A percentile compares a stretch with the other conserved stretches of the same genome.
These are phyloP conservation scores for Guadua angustifolia DNA, from an alignment of 176 grass and related monocot species.

Conservation along the genomic window DNA sequence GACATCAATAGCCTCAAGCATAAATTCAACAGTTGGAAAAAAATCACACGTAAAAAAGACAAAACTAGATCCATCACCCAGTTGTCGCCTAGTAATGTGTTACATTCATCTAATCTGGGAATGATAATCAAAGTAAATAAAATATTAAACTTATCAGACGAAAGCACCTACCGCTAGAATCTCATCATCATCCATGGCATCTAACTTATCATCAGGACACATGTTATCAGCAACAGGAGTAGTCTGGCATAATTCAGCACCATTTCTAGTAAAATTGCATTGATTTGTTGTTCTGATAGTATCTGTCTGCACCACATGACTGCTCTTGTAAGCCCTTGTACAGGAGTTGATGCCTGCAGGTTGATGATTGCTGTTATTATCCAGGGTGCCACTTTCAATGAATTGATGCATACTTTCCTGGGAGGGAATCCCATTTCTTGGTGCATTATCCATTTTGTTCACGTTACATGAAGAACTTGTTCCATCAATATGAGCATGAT, in stretches of 20 bases:
- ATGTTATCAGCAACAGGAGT: conserved; percentile 43
- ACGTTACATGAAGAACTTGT: conserved; percentile 43
- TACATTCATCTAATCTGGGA: conserved; percentile 28
- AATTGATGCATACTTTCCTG: conserved; percentile 44
- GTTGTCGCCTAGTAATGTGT: conserved; percentile 11
- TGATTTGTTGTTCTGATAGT: conserved; percentile 35
- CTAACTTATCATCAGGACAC: conserved; percentile 51
- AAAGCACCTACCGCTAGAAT: conserved; percentile 68
- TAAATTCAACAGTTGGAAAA: conserved; percentile 30
- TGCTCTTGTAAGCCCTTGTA: conserved; percentile 34
- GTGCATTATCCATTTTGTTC: conserved; percentile 37
- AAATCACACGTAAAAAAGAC: background rate
- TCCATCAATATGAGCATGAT: conserved; percentile 21
- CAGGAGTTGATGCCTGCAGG: conserved; percentile 8
- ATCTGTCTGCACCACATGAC: conserved; percentile 34
- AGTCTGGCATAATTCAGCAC: conserved; percentile 33
- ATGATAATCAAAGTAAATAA: conserved; percentile 10
- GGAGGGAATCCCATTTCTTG: conserved; percentile 33
- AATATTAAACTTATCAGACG: background rate
- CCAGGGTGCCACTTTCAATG: conserved; percentile 34
- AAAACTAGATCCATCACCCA: background rate
- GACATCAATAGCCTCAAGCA: conserved; percentile 81
- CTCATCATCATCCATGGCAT: conserved; percentile 77
- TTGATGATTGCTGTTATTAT: conserved; percentile 32
- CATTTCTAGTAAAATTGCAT: conserved; percentile 22